These are phyloP conservation scores for Globisporangium carolinianum DNA, from an alignment of 352 stramenopile genomes.

Conservation along the genomic window DNA sequence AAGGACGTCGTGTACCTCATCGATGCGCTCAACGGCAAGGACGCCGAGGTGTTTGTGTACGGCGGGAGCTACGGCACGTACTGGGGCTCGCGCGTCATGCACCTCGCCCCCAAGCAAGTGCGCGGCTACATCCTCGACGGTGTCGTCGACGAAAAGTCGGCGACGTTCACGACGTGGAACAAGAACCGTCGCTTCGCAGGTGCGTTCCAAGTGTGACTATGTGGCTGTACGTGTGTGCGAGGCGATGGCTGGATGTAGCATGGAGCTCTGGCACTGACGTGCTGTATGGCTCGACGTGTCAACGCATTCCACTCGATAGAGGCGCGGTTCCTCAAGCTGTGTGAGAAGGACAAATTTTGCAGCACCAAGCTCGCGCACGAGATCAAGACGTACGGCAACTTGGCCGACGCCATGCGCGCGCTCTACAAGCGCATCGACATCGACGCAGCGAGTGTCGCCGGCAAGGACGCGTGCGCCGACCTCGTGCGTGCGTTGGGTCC, in stretches of 20 bases:
- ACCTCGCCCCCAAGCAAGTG: constrained; percentile 15
- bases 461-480: constrained; percentile 2
- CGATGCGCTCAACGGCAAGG: neutral
- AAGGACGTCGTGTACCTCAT: constrained; percentile 11
- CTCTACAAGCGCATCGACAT: constrained; percentile 10
- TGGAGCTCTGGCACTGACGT: too few relatives aligned
- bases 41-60: constrained; percentile 15
- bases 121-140: constrained; percentile 23
- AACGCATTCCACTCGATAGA: constrained; percentile 11
- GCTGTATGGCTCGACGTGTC: neutral
- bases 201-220: neutral
- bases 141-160: constrained; percentile 6
- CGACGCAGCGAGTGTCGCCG: neutral
- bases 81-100: constrained; percentile 15
- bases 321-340: constrained; percentile 1
- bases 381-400: constrained; percentile 2
- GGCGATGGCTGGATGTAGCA: too few relatives aligned
- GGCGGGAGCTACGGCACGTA: constrained; percentile 25
- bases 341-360: constrained; percentile 6
- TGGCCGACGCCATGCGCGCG: neutral
- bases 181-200: constrained; percentile 2
- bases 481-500: neutral
- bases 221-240: neutral
- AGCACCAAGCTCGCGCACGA: constrained; percentile 6
- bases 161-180: constrained; percentile 10